Evolutionary conservation across 495 filamentous ascomycete species (phyloP).

Genomic region (Coniosporium apollinis): DNA sequence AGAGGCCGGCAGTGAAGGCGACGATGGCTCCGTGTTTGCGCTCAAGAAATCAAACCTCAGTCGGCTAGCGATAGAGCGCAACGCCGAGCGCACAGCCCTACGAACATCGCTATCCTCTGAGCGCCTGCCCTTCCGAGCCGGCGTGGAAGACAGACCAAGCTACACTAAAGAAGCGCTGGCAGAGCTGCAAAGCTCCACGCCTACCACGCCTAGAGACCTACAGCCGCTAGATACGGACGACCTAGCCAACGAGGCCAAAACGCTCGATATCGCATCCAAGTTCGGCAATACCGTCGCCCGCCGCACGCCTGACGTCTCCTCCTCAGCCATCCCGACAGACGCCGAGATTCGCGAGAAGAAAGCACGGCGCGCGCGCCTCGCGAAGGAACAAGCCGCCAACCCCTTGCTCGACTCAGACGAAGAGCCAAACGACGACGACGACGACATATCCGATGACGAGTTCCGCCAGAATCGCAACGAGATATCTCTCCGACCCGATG

Average conservation of each 20-base stretch:
- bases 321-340: constrained; percentile 52
- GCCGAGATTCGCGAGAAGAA: constrained; percentile 91
- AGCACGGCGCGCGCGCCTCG: constrained; percentile 61
- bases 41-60: constrained; percentile 57
- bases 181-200: constrained; percentile 68
- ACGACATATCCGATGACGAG: constrained; percentile 11
- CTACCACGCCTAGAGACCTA: constrained; percentile 45
- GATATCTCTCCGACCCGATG: constrained; percentile 30
- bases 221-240: neutral
- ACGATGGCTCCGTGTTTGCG: constrained; percentile 38
- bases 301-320: too few relatives aligned
- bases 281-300: constrained; percentile 29
- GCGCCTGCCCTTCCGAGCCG: constrained; percentile 36
- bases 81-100: constrained; percentile 38
- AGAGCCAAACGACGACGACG: constrained; percentile 23
- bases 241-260: constrained; percentile 27
- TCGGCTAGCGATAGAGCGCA: constrained; percentile 54
- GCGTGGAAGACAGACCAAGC: constrained; percentile 52
- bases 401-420: constrained; percentile 40
- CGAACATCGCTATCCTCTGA: constrained; percentile 27
- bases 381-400: constrained; percentile 38
- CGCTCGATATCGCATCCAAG: constrained; percentile 52
- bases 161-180: constrained; percentile 80
- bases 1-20: constrained; percentile 30
- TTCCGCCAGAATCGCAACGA: constrained; percentile 9